Conservation (phyloP, 176 grass and related monocot genomes). For the Zoysia japonica region DNA sequence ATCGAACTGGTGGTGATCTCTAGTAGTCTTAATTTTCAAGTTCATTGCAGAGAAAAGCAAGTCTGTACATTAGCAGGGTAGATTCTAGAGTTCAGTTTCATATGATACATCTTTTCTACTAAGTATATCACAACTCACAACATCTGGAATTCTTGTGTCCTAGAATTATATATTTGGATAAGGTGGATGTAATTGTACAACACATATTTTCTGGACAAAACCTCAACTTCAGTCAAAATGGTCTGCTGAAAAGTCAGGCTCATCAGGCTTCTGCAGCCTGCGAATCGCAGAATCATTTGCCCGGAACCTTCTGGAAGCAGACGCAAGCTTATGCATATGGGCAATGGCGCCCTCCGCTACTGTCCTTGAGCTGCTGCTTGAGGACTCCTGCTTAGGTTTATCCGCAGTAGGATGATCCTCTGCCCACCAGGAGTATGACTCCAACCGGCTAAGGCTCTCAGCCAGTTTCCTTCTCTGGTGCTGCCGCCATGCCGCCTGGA, state of each 20-base stretch:
- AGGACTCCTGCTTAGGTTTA: constrained; percentile 46
- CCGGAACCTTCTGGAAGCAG: constrained; percentile 74
- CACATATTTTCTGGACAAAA: constrained; percentile 8
- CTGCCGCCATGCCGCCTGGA: constrained; percentile 87
- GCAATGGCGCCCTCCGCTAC: constrained; percentile 38
- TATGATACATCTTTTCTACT: constrained; percentile 12
- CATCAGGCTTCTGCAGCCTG: constrained; percentile 82
- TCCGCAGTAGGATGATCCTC: constrained; percentile 45
- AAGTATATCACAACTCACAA: not conserved
- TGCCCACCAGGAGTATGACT: constrained; percentile 61
- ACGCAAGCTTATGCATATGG: constrained; percentile 59
- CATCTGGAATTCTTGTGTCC: constrained; percentile 12
- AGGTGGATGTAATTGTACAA: not conserved
- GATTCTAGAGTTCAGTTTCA: not conserved
- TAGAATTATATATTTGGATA: constrained; percentile 25
- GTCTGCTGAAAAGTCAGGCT: constrained; percentile 80
- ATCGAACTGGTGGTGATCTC: not conserved
- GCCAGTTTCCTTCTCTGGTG: constrained; percentile 73
- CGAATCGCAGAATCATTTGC: constrained; percentile 35
- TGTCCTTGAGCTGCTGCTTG: constrained; percentile 8
- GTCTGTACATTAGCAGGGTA: constrained; percentile 11
- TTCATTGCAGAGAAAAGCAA: not conserved
- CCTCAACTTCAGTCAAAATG: constrained; percentile 69
- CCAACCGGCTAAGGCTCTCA: constrained; percentile 64
- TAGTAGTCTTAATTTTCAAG: not conserved